Conservation (phyloP, 2,329 filamentous ascomycete genomes). For the Sclerotiophoma versabilis region DNA sequence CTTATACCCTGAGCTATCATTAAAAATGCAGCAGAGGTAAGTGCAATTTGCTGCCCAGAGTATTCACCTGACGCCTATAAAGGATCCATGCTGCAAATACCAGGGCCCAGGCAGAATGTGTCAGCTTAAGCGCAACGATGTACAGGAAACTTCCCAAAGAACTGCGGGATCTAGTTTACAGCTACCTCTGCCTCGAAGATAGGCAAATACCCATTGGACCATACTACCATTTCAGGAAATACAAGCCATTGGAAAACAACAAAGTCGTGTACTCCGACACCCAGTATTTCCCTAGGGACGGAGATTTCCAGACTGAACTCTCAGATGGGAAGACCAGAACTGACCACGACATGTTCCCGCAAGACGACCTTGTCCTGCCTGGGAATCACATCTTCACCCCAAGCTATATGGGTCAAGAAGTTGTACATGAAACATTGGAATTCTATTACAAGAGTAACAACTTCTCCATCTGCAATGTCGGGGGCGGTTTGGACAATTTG, state of each 20-base stretch:
- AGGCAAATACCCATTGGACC: slow-evolving; percentile 30
- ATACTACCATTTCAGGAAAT: slow-evolving; percentile 32
- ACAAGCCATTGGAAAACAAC: slow-evolving; percentile 1
- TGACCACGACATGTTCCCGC: slow-evolving; percentile 29
- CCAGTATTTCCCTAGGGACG: neutral
- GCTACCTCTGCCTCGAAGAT: slow-evolving; percentile 32
- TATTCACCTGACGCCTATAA: neutral
- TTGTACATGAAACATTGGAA: slow-evolving; percentile 24
- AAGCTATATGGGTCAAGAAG: slow-evolving; percentile 23
- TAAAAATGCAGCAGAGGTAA: neutral
- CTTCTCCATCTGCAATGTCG: slow-evolving; percentile 33
- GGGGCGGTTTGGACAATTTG: slow-evolving; percentile 21
- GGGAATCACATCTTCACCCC: slow-evolving; percentile 28
- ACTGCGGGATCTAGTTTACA: slow-evolving; percentile 31
- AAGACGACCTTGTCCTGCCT: slow-evolving; percentile 27
- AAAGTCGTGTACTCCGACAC: neutral
- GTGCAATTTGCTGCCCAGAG: neutral
- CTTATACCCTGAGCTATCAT: neutral
- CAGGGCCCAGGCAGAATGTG: slow-evolving; percentile 18
- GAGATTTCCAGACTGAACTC: slow-evolving; percentile 6
- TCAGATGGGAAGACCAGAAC: slow-evolving; percentile 28
- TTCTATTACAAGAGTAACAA: slow-evolving; percentile 30
- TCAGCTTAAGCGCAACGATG: slow-evolving; percentile 25
- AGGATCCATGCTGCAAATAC: neutral
- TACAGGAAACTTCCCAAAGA: slow-evolving; percentile 28